Conservation (phyloP, 2,329 filamentous ascomycete species). For the Aspergillus phoenicis region DNA sequence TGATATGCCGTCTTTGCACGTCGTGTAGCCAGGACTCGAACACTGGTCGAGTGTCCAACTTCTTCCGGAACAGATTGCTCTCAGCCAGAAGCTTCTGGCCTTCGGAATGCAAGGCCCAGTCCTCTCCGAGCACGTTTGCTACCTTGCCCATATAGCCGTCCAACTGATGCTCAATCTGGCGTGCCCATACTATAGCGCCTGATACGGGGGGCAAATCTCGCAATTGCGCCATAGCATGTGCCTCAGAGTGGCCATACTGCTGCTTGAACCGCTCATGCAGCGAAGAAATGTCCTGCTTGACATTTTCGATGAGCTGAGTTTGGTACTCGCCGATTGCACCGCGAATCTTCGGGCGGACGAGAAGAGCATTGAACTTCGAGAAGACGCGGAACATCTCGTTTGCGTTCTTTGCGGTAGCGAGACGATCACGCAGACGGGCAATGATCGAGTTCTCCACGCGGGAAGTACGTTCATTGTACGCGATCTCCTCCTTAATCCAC, state of each 20-base stretch:
- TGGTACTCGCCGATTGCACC: constrained; percentile 98
- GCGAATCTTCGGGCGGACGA: constrained; percentile 97
- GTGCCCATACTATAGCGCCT: constrained; percentile 95
- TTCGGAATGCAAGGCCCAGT: constrained; percentile 93
- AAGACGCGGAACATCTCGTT: constrained; percentile 99
- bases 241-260: constrained; percentile 97
- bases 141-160: constrained; percentile 98
- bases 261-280: constrained; percentile 98
- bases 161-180: constrained; percentile 94
- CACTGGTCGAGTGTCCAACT: constrained; percentile 89
- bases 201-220: constrained; percentile 94
- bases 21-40: constrained; percentile 96
- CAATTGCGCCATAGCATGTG: constrained; percentile 96
- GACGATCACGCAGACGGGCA: constrained; percentile 82
- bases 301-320: constrained; percentile 95
- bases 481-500: constrained; percentile 92
- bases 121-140: constrained; percentile 92
- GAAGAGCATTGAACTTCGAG: constrained; percentile 98
- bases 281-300: constrained; percentile 91
- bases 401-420: constrained; percentile 93
- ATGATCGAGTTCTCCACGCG: constrained; percentile 99
- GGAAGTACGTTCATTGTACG: constrained; percentile 96
- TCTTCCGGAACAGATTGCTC: constrained; percentile 91
- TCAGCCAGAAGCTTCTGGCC: constrained; percentile 92
- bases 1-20: constrained; percentile 83